Conservation (phyloP, 768 basidiomycete genomes). For the Coprinopsis sp. region DNA sequence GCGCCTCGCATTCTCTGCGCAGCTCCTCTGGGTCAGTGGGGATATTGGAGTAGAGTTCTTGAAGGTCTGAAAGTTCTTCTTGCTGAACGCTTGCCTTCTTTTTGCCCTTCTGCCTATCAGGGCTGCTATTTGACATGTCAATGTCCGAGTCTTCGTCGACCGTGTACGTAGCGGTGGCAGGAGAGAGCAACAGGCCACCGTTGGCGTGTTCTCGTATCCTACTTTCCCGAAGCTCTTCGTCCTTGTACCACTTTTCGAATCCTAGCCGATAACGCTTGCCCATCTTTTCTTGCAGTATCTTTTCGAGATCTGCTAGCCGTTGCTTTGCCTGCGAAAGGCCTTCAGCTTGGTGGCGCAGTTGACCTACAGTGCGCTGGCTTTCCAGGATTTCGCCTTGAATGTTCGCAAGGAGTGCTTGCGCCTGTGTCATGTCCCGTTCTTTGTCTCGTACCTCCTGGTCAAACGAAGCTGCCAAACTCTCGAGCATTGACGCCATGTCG, state of each 20-base stretch:
- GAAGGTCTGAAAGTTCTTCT: constrained; percentile 64
- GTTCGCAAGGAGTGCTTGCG: constrained; percentile 77
- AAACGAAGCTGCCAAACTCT: constrained; percentile 82
- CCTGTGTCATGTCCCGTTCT: constrained; percentile 87
- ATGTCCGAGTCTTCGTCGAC: constrained; percentile 44
- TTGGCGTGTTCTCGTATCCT: constrained; percentile 57
- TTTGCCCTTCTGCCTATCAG: constrained; percentile 51
- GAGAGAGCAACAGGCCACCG: constrained; percentile 48
- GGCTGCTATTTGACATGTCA: constrained; percentile 30
- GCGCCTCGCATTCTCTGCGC: constrained; percentile 48
- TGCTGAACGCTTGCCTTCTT: constrained; percentile 42
- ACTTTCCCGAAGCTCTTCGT: constrained; percentile 77
- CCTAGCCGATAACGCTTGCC: constrained; percentile 77
- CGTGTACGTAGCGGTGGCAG: constrained; percentile 40
- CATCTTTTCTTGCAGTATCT: constrained; percentile 69
- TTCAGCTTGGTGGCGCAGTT: constrained; percentile 67
- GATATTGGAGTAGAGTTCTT: constrained; percentile 50
- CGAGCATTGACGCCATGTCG: constrained; percentile 82
- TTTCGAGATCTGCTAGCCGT: constrained; percentile 57
- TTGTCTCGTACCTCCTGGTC: constrained; percentile 90
- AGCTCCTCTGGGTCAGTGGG: constrained; percentile 55
- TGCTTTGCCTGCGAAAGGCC: constrained; percentile 57
- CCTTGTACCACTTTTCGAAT: constrained; percentile 90
- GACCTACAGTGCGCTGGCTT: constrained; percentile 67
- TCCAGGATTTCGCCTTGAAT: constrained; percentile 90